A percentile compares a stretch with the other conserved stretches of the same genome.
Evolutionary conservation across 129 eudicot genomes (phyloP).

Genomic region (Mikania micrantha): DNA sequence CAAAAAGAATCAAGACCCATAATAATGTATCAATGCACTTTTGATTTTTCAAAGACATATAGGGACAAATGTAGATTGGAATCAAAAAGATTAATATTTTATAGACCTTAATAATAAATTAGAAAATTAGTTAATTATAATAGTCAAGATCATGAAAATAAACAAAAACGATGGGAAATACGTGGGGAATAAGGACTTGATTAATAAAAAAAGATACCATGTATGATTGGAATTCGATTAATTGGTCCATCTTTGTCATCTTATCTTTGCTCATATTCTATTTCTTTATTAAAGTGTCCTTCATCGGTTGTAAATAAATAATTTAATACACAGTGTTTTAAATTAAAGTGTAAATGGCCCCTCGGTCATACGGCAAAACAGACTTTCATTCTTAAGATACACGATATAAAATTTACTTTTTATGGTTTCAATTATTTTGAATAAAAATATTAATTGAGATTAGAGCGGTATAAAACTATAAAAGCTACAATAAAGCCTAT

Average conservation of each 20-base stretch:
- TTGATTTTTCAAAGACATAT: not conserved
- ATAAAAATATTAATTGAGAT: too few relatives aligned
- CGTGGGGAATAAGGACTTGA: conserved; percentile 28
- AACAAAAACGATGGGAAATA: conserved; percentile 1
- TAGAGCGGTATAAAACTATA: too few relatives aligned
- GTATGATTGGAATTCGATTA: conserved; percentile 8
- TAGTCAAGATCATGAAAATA: conserved; percentile 20
- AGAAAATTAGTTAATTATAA: not conserved
- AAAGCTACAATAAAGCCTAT: too few relatives aligned
- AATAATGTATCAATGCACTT: too few relatives aligned
- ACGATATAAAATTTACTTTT: too few relatives aligned
- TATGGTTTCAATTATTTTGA: too few relatives aligned
- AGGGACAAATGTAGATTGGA: not conserved
- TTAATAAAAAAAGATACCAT: conserved; percentile 2
- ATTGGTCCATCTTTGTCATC: conserved; percentile 7
- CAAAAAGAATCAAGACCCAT: too few relatives aligned
- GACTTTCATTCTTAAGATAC: too few relatives aligned
- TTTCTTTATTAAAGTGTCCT: not conserved
- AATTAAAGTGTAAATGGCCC: too few relatives aligned
- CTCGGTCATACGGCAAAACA: too few relatives aligned
- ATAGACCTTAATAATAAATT: not conserved
- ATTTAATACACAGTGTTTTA: too few relatives aligned
- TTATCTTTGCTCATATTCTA: not conserved
- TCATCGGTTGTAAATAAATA: not conserved
- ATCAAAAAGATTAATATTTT: not conserved